Conservation (phyloP, 1,139 yeast genomes). For the Yarrowia galli region DNA sequence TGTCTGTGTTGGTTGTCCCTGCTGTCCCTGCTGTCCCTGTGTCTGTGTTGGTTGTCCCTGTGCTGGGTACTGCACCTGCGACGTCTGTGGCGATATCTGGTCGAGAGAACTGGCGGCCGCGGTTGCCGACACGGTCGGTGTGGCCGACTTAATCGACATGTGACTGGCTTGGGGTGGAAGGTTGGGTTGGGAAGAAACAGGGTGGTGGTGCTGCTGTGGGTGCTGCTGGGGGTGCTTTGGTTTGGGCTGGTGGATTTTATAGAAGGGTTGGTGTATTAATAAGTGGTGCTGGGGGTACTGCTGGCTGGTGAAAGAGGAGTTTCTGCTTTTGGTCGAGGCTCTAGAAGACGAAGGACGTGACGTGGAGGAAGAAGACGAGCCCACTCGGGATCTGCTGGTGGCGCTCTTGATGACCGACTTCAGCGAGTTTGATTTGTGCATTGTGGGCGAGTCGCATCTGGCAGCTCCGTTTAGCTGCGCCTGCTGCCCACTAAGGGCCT, state of each 20-base stretch:
- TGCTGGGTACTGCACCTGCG: too few relatives aligned
- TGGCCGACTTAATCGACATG: background rate
- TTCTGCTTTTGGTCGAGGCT: background rate
- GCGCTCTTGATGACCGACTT: background rate
- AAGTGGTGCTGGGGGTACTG: background rate
- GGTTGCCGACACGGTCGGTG: background rate
- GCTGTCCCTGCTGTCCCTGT: background rate
- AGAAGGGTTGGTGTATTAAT: too few relatives aligned
- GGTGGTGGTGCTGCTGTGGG: too few relatives aligned
- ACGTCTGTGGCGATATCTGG: too few relatives aligned
- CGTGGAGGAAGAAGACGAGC: background rate
- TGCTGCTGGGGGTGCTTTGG: too few relatives aligned
- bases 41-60: background rate
- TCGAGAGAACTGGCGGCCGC: background rate
- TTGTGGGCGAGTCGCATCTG: background rate
- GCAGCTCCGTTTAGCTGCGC: too few relatives aligned
- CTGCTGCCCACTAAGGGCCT: conserved; percentile 3
- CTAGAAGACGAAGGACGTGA: background rate
- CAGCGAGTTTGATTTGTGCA: background rate
- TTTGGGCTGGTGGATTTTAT: too few relatives aligned
- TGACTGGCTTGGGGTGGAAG: background rate
- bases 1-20: background rate
- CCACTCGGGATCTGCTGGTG: background rate
- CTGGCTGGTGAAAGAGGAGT: background rate
- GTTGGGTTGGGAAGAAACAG: background rate